Conservation (phyloP, 2,329 filamentous ascomycete species). For the Aspergillus sp. region DNA sequence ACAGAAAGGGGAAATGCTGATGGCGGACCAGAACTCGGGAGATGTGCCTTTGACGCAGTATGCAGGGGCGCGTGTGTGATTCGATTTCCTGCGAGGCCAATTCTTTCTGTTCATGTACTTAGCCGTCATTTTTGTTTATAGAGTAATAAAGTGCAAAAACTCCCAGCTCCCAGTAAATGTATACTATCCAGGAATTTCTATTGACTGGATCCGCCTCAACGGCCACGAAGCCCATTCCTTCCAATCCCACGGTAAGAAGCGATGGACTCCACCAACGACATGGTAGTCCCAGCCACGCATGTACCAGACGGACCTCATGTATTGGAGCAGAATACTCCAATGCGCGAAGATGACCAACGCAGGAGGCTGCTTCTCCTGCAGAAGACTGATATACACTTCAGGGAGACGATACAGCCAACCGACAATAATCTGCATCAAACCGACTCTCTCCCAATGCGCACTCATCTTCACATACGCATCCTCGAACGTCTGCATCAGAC, state of each 20-base stretch:
- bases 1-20: conserved; percentile 9
- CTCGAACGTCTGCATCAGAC: conserved; percentile 11
- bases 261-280: conserved; percentile 21
- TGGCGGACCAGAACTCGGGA: conserved; percentile 3
- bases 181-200: background rate
- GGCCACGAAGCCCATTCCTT: conserved; percentile 23
- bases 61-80: background rate
- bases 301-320: conserved; percentile 20
- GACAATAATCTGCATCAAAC: conserved; percentile 19
- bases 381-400: conserved; percentile 12
- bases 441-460: conserved; percentile 5
- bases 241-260: conserved; percentile 13
- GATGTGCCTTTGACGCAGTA: conserved; percentile 13
- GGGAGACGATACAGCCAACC: conserved; percentile 27
- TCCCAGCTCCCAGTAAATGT: background rate
- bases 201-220: background rate
- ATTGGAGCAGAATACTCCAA: conserved; percentile 26
- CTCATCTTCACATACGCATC: conserved; percentile 11
- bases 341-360: conserved; percentile 24
- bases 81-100: too few relatives aligned
- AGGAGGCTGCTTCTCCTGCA: conserved; percentile 22
- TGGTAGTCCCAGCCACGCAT: conserved; percentile 29
- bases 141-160: background rate
- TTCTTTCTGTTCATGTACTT: background rate
- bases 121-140: background rate